phyloP scores from a whole-genome alignment of 148 eudicot genomes.

The Selenicereus undatus region DNA sequence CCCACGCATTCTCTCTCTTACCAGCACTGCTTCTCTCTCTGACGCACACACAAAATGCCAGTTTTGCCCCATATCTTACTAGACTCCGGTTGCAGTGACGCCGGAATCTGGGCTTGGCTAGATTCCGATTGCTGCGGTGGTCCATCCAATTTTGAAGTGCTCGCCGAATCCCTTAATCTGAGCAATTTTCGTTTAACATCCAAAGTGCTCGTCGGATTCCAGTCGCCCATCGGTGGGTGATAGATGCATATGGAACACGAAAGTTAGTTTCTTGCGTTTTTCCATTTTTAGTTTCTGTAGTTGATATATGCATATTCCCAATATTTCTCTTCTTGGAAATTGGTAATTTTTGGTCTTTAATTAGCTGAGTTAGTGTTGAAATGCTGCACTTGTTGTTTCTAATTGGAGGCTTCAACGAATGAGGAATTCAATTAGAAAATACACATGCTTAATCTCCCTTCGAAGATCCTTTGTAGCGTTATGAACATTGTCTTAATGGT shows the following conservation, averaged over 20 bases:
- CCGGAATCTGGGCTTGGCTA: no score
- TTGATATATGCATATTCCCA: not conserved
- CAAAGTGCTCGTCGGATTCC: no score
- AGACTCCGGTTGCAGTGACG: no score
- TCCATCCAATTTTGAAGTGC: no score
- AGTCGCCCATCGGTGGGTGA: no score
- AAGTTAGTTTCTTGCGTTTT: constrained; percentile 25
- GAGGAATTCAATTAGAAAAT: constrained; percentile 59
- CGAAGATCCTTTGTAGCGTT: constrained; percentile 88
- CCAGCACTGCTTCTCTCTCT: no score
- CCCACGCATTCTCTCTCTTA: no score
- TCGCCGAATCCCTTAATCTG: no score
- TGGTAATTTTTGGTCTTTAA: constrained; percentile 1
- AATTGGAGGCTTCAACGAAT: constrained; percentile 93
- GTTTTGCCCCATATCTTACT: no score
- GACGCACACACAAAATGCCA: no score
- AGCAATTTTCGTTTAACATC: no score
- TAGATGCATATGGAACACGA: constrained; percentile 95
- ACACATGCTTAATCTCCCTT: constrained; percentile 53
- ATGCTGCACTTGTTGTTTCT: constrained; percentile 6
- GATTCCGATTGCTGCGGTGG: no score
- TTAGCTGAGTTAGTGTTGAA: constrained; percentile 19
- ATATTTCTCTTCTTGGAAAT: not conserved
- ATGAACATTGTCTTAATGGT: constrained; percentile 60
- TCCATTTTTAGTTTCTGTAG: not conserved